Evolutionary conservation across 257 asterid species (phyloP).

Genomic region (Galeopsis tetrahit): DNA sequence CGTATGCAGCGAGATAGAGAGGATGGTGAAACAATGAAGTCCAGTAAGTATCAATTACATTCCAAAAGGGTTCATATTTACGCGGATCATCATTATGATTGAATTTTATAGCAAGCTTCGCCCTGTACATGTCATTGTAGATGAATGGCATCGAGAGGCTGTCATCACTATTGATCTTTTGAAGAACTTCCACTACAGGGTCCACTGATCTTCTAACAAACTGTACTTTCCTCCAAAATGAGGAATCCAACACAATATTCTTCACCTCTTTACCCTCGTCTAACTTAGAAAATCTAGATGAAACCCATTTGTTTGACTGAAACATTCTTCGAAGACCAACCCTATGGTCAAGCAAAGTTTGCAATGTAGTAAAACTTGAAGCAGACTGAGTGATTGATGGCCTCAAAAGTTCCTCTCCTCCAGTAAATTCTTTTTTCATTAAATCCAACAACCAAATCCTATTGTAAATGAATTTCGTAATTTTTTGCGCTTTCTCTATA

Average conservation of each 20-base stretch:
- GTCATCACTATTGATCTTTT: slow-evolving; percentile 65
- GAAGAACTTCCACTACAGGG: slow-evolving; percentile 81
- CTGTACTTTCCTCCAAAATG: slow-evolving; percentile 84
- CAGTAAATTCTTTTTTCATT: slow-evolving; percentile 87
- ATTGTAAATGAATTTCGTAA: slow-evolving; percentile 82
- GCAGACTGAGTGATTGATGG: slow-evolving; percentile 66
- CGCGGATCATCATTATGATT: slow-evolving; percentile 75
- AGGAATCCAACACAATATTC: slow-evolving; percentile 69
- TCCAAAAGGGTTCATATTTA: slow-evolving; percentile 77
- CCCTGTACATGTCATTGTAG: slow-evolving; percentile 72
- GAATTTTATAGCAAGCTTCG: slow-evolving; percentile 68
- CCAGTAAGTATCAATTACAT: slow-evolving; percentile 77
- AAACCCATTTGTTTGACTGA: slow-evolving; percentile 79
- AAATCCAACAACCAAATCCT: slow-evolving; percentile 68
- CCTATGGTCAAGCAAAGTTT: slow-evolving; percentile 76
- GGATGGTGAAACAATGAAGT: slow-evolving; percentile 78
- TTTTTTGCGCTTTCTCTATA: slow-evolving; percentile 76
- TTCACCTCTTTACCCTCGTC: slow-evolving; percentile 90
- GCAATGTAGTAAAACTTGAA: slow-evolving; percentile 75
- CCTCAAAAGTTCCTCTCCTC: slow-evolving; percentile 74
- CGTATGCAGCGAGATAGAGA: slow-evolving; percentile 83
- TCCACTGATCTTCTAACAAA: slow-evolving; percentile 75
- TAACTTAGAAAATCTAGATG: slow-evolving; percentile 69
- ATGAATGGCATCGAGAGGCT: slow-evolving; percentile 79
- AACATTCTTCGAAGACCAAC: slow-evolving; percentile 78